A percentile compares a stretch with the other conserved stretches of the same genome.
Conservation (phyloP, 2,329 filamentous ascomycete species). For the Cladosporium sp. region DNA sequence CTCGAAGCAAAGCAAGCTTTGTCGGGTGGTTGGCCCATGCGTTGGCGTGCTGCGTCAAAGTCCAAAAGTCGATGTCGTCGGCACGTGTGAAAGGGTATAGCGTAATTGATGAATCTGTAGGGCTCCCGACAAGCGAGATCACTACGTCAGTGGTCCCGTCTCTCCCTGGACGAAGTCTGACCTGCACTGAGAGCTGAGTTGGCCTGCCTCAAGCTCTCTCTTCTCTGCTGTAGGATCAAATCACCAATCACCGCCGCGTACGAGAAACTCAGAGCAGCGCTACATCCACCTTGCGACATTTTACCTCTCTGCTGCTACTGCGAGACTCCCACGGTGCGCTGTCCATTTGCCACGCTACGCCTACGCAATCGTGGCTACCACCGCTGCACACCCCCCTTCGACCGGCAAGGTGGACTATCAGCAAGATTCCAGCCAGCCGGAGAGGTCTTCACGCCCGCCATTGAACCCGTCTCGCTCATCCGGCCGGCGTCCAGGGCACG, state of each 20-base stretch:
- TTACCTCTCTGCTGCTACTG: background rate
- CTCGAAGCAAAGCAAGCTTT: slow-evolving; percentile 7
- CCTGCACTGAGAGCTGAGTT: background rate
- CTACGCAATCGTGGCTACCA: slow-evolving; percentile 17
- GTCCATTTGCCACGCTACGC: slow-evolving; percentile 1
- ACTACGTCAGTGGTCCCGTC: background rate
- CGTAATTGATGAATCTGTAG: background rate
- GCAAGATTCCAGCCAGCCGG: slow-evolving; percentile 15
- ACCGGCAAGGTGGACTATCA: slow-evolving; percentile 20
- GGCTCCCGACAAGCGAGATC: background rate
- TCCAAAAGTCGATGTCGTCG: background rate
- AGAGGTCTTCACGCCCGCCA: slow-evolving; percentile 23
- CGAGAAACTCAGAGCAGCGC: slow-evolving; percentile 12
- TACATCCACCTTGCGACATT: slow-evolving; percentile 11
- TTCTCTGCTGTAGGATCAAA: slow-evolving; percentile 6
- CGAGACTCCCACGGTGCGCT: background rate
- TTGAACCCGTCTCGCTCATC: slow-evolving; percentile 24
- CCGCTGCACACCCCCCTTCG: slow-evolving; percentile 8
- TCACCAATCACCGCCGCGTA: slow-evolving; percentile 9
- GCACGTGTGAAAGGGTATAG: background rate
- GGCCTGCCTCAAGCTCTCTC: slow-evolving; percentile 1
- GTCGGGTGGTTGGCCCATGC: background rate
- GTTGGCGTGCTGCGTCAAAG: background rate
- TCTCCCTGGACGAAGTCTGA: background rate
- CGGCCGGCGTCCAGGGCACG: slow-evolving; percentile 31